Percentiles rank a stretch among this genome's conserved stretches.
Evolutionary conservation across 768 basidiomycete species (phyloP).

Genomic region (Tricholoma matsutake): DNA sequence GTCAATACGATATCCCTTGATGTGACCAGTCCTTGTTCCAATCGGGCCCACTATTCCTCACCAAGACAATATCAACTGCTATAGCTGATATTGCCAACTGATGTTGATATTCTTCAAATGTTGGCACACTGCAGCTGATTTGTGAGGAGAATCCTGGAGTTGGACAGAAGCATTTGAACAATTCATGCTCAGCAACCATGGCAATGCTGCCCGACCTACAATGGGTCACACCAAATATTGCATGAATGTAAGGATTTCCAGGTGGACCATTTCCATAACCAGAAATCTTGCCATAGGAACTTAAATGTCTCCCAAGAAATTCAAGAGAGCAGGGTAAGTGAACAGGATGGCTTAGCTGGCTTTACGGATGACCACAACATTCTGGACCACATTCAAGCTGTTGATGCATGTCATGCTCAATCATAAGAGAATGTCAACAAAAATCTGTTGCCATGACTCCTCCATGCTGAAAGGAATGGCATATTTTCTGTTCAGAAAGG

Average conservation of each 20-base stretch:
- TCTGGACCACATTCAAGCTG: constrained; percentile 33
- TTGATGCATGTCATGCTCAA: constrained; percentile 31
- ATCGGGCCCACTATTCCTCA: not conserved
- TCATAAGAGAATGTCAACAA: constrained; percentile 19
- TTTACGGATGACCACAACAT: constrained; percentile 33
- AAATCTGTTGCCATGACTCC: not conserved
- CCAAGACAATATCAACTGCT: not conserved
- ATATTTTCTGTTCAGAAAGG: not conserved
- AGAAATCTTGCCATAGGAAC: constrained; percentile 31
- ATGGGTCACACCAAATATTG: not conserved
- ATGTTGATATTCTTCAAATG: not conserved
- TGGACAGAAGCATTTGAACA: not conserved
- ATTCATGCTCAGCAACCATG: not conserved
- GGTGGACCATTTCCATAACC: constrained; percentile 11
- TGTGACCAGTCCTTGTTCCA: not conserved
- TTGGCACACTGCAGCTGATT: not conserved
- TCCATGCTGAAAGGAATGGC: not conserved
- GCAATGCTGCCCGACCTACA: no score
- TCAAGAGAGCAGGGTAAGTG: not conserved
- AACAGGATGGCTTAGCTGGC: constrained; percentile 34
- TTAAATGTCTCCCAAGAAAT: not conserved
- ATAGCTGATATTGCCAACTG: not conserved
- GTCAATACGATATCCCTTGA: not conserved
- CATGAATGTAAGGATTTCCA: not conserved
- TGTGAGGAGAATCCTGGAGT: not conserved